Evolutionary conservation across 2,329 filamentous ascomycete species (phyloP).

Genomic region (Leptographium radiaticola): DNA sequence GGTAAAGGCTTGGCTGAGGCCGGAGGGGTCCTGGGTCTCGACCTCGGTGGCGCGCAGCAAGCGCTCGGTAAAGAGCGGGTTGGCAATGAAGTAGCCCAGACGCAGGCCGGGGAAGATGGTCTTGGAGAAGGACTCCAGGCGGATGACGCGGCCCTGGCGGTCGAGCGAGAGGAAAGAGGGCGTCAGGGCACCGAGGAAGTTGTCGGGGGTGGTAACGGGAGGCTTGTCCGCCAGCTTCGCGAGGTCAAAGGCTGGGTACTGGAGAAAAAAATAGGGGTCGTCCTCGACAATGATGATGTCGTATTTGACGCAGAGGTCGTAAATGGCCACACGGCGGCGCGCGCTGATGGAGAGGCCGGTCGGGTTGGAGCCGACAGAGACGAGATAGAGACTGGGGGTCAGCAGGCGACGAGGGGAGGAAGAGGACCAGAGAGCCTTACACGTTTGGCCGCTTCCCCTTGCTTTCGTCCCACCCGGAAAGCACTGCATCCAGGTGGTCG

Average conservation of each 20-base stretch:
- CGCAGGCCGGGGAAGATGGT: slow-evolving; percentile 54
- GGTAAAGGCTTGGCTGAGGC: slow-evolving; percentile 41
- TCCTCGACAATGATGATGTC: slow-evolving; percentile 50
- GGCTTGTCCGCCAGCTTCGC: background rate
- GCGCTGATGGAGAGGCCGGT: slow-evolving; percentile 51
- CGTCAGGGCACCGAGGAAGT: slow-evolving; percentile 10
- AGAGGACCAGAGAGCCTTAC: background rate
- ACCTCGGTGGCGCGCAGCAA: slow-evolving; percentile 23
- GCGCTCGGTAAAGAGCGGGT: slow-evolving; percentile 17
- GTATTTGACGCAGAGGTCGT: slow-evolving; percentile 24
- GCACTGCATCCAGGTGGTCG: slow-evolving; percentile 9
- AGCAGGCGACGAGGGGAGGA: background rate
- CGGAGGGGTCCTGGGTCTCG: slow-evolving; percentile 55
- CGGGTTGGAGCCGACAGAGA: slow-evolving; percentile 52
- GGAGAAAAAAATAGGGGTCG: slow-evolving; percentile 34
- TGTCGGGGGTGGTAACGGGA: background rate
- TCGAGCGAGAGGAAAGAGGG: slow-evolving; percentile 16
- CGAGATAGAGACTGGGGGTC: slow-evolving; percentile 12
- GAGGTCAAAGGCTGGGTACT: slow-evolving; percentile 12
- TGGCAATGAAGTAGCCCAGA: slow-evolving; percentile 47
- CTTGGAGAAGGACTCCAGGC: slow-evolving; percentile 60
- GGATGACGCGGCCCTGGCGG: slow-evolving; percentile 25
- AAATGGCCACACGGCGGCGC: slow-evolving; percentile 44
- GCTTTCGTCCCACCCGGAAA: slow-evolving; percentile 14
- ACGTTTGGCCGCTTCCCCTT: background rate